Conservation (phyloP, 805 yeast genomes). For the Lipomyces spencermartinsiae region DNA sequence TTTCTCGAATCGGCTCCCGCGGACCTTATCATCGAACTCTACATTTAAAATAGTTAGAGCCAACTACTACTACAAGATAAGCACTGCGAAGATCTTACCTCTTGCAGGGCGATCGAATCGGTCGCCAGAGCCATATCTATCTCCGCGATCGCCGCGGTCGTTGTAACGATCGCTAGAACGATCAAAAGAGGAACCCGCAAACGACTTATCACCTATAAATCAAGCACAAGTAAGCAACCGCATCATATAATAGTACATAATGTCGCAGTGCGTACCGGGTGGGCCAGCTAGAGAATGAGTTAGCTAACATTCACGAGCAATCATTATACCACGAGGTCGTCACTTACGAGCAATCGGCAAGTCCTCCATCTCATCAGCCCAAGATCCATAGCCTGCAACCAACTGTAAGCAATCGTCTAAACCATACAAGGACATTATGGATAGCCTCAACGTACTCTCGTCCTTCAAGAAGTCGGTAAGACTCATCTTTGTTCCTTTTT, state of each 20-base stretch:
- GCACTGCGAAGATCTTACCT: not conserved
- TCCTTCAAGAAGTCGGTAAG: conserved; percentile 33
- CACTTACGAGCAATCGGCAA: conserved; percentile 36
- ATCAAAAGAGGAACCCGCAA: not conserved
- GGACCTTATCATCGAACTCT: conserved; percentile 27
- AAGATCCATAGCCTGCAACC: conserved; percentile 30
- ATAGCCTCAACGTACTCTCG: conserved; percentile 23
- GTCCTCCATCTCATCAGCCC: conserved; percentile 41
- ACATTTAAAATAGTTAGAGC: not conserved
- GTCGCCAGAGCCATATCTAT: conserved; percentile 19
- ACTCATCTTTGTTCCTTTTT: conserved; percentile 36
- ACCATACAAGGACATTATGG: not conserved
- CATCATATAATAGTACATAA: not conserved
- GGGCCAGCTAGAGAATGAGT: not conserved
- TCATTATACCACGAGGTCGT: not conserved
- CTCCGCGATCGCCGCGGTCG: conserved; percentile 19
- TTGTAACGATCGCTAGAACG: conserved; percentile 10
- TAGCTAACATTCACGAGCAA: not conserved
- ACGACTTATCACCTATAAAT: not conserved
- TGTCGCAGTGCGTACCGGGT: not conserved
- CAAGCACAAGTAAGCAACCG: not conserved
- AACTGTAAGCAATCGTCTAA: not conserved
- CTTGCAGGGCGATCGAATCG: conserved; percentile 25
- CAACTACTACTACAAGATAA: not conserved
- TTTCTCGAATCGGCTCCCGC: conserved; percentile 32